phyloP scores from a whole-genome alignment of 768 basidiomycete genomes.

The Suillus subalutaceus region DNA sequence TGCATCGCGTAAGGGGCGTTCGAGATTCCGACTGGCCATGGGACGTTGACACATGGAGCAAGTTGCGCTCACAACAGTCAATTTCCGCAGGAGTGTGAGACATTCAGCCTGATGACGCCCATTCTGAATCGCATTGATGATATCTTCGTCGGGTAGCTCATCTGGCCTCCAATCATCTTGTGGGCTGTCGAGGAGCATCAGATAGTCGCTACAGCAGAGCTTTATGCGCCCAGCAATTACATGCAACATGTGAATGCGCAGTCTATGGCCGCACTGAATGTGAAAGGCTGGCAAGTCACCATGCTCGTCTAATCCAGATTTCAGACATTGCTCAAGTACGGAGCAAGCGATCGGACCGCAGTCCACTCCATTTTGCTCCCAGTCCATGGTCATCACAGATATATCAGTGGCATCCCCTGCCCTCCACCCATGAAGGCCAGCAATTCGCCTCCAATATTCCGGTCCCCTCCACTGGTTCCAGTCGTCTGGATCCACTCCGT shows the following conservation, averaged over 20 bases:
- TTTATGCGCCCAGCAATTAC: no score
- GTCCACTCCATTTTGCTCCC: not conserved
- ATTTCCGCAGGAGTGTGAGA: not conserved
- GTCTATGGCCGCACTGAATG: not conserved
- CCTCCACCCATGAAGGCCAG: not conserved
- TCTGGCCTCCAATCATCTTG: no score
- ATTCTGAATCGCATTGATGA: not conserved
- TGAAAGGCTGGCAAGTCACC: not conserved
- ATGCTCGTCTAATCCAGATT: not conserved
- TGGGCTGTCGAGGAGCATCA: no score
- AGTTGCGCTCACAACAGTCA: not conserved
- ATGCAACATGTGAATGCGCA: not conserved
- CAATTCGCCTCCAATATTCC: not conserved
- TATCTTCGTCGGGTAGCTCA: not conserved
- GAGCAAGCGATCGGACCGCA: not conserved
- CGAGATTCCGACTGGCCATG: rapidly evolving
- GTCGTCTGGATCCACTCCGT: not conserved
- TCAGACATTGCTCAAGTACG: not conserved
- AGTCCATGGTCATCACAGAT: not conserved
- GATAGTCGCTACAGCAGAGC: no score
- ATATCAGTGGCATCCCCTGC: not conserved
- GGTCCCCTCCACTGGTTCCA: not conserved
- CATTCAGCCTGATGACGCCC: not conserved
- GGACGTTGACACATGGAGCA: not conserved
- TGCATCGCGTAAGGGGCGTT: no score